These are phyloP conservation scores for Daldinia bambusicola DNA, from an alignment of 495 filamentous ascomycete genomes.

Conservation along the genomic window DNA sequence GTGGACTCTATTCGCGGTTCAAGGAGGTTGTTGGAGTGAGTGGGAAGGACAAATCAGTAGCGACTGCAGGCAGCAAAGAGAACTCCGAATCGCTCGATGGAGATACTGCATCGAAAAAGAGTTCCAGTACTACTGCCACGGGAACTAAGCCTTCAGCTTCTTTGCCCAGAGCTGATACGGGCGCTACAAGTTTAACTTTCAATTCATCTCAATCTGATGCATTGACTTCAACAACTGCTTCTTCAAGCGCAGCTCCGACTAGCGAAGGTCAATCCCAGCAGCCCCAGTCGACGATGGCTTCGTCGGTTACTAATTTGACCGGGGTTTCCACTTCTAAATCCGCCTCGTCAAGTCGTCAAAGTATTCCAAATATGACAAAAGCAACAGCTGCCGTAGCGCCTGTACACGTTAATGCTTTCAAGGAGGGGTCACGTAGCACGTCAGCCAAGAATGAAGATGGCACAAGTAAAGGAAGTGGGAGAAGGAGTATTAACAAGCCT, in stretches of 20 bases:
- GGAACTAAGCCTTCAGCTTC: slow-evolving; percentile 52
- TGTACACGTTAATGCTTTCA: slow-evolving; percentile 66
- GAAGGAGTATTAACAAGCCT: slow-evolving; percentile 53
- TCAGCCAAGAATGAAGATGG: slow-evolving; percentile 54
- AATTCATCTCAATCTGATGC: slow-evolving; percentile 53
- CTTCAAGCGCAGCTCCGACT: slow-evolving; percentile 50
- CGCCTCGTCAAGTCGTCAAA: slow-evolving; percentile 57
- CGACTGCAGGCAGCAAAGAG: slow-evolving; percentile 17
- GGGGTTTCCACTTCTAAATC: slow-evolving; percentile 60
- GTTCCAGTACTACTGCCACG: slow-evolving; percentile 51
- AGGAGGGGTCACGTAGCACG: slow-evolving; percentile 55
- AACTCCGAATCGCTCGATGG: slow-evolving; percentile 51
- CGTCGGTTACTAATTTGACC: slow-evolving; percentile 63
- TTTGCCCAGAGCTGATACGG: slow-evolving; percentile 50
- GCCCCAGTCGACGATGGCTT: slow-evolving; percentile 63
- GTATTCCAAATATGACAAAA: slow-evolving; percentile 61
- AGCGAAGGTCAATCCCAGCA: slow-evolving; percentile 51
- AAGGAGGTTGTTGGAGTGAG: slow-evolving; percentile 76
- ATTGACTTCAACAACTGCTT: slow-evolving; percentile 49
- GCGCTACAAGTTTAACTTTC: slow-evolving; percentile 49
- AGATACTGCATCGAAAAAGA: slow-evolving; percentile 53
- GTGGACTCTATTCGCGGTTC: slow-evolving; percentile 84
- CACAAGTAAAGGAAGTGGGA: slow-evolving; percentile 38
- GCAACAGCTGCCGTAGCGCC: slow-evolving; percentile 60
- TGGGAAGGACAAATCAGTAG: slow-evolving; percentile 66